A percentile compares a stretch with the other conserved stretches of the same genome.
Conservation (phyloP, 2,329 filamentous ascomycete genomes). For the Cladophialophora psammophila region DNA sequence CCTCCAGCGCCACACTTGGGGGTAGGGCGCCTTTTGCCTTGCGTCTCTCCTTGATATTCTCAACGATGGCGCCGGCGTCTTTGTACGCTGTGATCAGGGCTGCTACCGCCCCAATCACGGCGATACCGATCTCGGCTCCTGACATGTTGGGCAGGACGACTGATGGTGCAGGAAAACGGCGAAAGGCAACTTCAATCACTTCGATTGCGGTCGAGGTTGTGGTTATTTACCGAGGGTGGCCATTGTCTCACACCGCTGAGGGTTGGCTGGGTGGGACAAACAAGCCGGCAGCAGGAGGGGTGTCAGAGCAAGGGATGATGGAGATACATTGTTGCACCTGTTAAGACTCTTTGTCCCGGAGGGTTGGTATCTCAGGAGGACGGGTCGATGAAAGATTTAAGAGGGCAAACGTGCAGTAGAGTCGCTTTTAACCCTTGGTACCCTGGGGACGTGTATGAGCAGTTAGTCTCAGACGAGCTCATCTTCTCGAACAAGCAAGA, state of each 20-base stretch:
- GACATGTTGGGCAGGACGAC: constrained; percentile 21
- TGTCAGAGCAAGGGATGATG: neutral
- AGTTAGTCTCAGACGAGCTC: constrained; percentile 4
- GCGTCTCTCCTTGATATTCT: constrained; percentile 31
- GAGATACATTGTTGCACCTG: neutral
- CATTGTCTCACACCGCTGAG: constrained; percentile 8
- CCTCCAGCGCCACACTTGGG: constrained; percentile 27
- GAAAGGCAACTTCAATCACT: neutral
- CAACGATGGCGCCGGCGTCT: constrained; percentile 28
- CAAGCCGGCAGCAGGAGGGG: neutral
- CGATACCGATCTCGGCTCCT: constrained; percentile 24
- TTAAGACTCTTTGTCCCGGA: neutral
- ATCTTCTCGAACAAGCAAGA: neutral
- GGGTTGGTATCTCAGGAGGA: neutral
- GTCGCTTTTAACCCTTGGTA: neutral
- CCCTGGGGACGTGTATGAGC: neutral
- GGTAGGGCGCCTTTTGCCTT: constrained; percentile 23
- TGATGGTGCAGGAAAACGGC: neutral
- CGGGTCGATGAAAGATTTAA: neutral
- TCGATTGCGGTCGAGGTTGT: neutral
- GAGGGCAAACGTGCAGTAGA: neutral
- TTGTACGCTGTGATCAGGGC: constrained; percentile 32
- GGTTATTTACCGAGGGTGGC: neutral
- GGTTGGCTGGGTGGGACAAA: neutral
- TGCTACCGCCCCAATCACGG: constrained; percentile 24